Base-by-base conservation (phyloP, 768 basidiomycete species). In the Leccinum broughii region DNA sequence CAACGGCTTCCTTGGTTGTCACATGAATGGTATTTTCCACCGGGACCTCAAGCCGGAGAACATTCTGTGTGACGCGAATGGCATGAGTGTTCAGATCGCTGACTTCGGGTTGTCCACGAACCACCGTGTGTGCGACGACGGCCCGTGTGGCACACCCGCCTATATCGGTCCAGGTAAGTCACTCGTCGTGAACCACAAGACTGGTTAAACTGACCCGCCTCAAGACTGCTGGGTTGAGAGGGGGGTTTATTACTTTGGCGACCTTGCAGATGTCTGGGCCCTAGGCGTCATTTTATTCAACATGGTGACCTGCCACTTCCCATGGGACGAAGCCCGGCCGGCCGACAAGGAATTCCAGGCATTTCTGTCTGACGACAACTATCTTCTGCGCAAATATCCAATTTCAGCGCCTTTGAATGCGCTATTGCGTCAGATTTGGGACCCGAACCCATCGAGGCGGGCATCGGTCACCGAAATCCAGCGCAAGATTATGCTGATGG, bases 271-370 rank as follows among this genome's bases (percentile, higher is more conserved):
- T 63, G 77, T 89, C 59, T 91, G 89, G 89, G 80, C 89, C 15
- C 72, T 90, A 20, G 89, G 88, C 11, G 81, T 96, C 55, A 90
- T 96, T 63, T 83, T 96, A 53, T 84, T 88, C 69, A 95, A 93
- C 75, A 85, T 96, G 77, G 85, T 90, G 55, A 87, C 87, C 56
- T 84, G 85, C 14, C 44, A 26, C 14, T 62, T 32, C 22, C 66
- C 68, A 10, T 69, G 68, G 68, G 54, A 62, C 3, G 66, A 58
- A 39, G 66, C 68, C 0, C 44, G 17, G 0, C 22, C 2, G 6
- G 22, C n/a, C 0, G 60, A 69, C 50, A 39, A 7, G 28, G 14
- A n/a, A 0, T 70, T 57, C 30, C n/a, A 2, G 17, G 44, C 53
- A 0, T 70, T 62, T 41, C n/a, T 62, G 17, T 24, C 51, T 1